Base-by-base conservation (phyloP, 768 basidiomycete species). In the Tephrocybe sp. region DNA sequence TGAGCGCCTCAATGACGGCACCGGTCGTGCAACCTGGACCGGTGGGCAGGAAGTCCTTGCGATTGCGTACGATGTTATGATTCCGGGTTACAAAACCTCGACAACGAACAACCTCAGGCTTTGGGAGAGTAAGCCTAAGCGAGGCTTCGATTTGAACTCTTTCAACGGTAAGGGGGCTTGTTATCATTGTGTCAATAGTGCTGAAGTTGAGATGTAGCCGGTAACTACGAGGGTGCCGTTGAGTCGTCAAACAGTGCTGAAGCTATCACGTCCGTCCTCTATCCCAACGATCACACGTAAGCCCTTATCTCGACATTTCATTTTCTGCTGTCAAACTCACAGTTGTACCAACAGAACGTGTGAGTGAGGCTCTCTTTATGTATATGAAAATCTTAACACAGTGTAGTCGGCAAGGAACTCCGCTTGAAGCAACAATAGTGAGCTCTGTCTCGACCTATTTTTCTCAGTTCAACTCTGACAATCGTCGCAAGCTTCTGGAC, bases 31-130 rank as follows among this genome's bases (percentile, higher is more conserved):
- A 2, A 58, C 78, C 13, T 92, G 90, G 90, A 78, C 82, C 16
- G 96, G 95, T 7, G 96, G 96, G 0, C 90, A 95, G 69, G 92
- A 97, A 67, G 93, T 97, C 25, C 65, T 96, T 24, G 96, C 96
- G 1, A 79, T 94, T 36, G 96, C 95, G 0, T 95, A 96, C 63
- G 96, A 98, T 64, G 86, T 92, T 16, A 96, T 96, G 73, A 89
- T 98, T 57, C 94, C 95, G 4, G 88, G 92, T 3, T 93, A 82
- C 63, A 77, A 76, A 21, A 94, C 90, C 34, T 78, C 77, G 68
- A 93, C 86, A 54, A 93, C 91, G 43, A 95, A 96, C 74, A 98
- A 97, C 69, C 72, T 98, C 58, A 76, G 89, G 53, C 75, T 84
- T 47, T 91, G 85, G 91, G 91, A 88, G 73, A 86, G 77, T 62